Conservation (phyloP, 179 eudicot species). For the Drosera spatulata region DNA sequence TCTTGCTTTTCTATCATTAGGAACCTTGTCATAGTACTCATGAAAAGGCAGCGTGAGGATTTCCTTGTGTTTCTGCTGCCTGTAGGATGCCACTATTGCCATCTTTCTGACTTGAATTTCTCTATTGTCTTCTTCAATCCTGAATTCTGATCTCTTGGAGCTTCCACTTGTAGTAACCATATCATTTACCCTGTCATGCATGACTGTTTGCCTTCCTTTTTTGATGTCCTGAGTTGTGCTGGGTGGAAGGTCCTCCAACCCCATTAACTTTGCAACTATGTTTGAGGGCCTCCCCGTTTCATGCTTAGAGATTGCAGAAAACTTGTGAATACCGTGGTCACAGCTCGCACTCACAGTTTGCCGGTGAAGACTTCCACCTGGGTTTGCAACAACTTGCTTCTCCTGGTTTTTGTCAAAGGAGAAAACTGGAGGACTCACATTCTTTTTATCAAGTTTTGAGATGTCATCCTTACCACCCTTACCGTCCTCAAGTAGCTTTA, state of each 20-base stretch:
- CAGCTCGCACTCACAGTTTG: slow-evolving; percentile 23
- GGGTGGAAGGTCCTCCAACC: slow-evolving; percentile 65
- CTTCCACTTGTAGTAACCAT: slow-evolving; percentile 12
- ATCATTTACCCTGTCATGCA: slow-evolving; percentile 21
- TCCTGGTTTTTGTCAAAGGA: slow-evolving; percentile 61
- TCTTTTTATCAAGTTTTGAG: slow-evolving; percentile 24
- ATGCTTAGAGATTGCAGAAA: slow-evolving; percentile 17
- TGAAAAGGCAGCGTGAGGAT: slow-evolving; percentile 3
- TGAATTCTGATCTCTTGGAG: slow-evolving; percentile 13
- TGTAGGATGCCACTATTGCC: slow-evolving; percentile 7
- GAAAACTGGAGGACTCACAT: slow-evolving; percentile 57
- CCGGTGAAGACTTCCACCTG: slow-evolving; percentile 8
- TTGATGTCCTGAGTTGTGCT: slow-evolving; percentile 14
- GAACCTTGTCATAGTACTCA: slow-evolving; percentile 1
- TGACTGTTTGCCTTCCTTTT: slow-evolving; percentile 13
- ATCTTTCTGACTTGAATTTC: slow-evolving; percentile 10
- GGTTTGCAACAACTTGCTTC: slow-evolving; percentile 11
- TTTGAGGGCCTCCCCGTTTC: slow-evolving; percentile 49
- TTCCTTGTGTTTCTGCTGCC: slow-evolving; percentile 7
- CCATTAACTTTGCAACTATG: slow-evolving; percentile 93
- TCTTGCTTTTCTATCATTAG: slow-evolving; percentile 8
- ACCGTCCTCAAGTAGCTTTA: slow-evolving; percentile 53
- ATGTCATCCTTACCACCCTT: slow-evolving; percentile 46
- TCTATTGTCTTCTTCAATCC: slow-evolving; percentile 10
- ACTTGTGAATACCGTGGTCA: slow-evolving; percentile 16